Base-by-base conservation (phyloP, 371 early-diverging fungal species). In the Rhizopus sp. region DNA sequence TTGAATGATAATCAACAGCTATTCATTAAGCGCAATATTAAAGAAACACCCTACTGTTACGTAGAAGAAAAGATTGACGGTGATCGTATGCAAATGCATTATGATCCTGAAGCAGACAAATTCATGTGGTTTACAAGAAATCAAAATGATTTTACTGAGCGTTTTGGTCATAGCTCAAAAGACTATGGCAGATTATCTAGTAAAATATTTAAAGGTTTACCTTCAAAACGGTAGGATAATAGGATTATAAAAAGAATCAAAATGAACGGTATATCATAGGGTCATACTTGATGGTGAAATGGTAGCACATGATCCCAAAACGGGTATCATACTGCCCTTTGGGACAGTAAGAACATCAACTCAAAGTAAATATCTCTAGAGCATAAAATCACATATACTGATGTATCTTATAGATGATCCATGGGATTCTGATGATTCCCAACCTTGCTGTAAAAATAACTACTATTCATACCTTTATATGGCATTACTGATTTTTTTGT, bases 11-110 rank as follows among this genome's bases (percentile, higher is more conserved):
- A 64, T 63, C 7, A 63, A 67, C 30, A 60, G 76, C 35, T 62
- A 66, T 12, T 46, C 29, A 4, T 29, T 7, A 46, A 5, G 7
- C 30, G 9, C 29, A 16, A 13, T 13, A 46, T 17, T 9, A 29
- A 12, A 9, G 12, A 17, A 46, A 29, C 46, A 1, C 46, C 46
- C 12, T 46, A 64, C 4, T 91, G 88, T 67, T 90, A 86, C 77
- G 85, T 90, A 30, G 88, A 93, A 65, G 83, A 88, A 44, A 93
- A 93, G 59, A 64, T 89, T 3, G 93, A 93, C 58, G 93, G 93
- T 1, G 91, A 91, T 56, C 76, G 93, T 35, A 78, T 88, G 4
- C 86, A 88, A 53, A 68, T 90, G 66, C 91, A 93, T 56, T 77
- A 81, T 69, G 73, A 81, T 72, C 41, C 64, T 65, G 52, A 44